Evolutionary conservation across 805 yeast species (phyloP), one percentile per base, ranked within the genome.

Genomic region (Soucietia sequanensis): DNA sequence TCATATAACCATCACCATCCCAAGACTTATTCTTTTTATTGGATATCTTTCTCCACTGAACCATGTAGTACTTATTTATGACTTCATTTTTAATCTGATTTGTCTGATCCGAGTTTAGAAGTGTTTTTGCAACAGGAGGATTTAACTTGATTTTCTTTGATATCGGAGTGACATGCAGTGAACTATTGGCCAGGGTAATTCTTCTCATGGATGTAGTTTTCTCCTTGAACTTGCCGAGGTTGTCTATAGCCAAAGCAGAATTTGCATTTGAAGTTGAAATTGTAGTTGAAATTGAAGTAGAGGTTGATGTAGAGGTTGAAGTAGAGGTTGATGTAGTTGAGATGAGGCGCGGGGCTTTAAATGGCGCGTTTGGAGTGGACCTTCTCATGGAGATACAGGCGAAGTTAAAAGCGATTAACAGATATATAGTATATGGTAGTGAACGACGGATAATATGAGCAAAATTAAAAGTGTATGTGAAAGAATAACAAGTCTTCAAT

Each of bases 1-100:
- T 47, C 11, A 83, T 62, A 22, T 62, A 58, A 0, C 96, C 98
- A 61, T 93, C 98, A 2, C 95, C 95, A 36, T 87, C 95, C 99
- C 99, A 93, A 0, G 88, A 80, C 54, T 90, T 90, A 56, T 89
- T 80, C 67, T 91, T 88, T 60, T 84, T 87, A 21, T 63, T 69
- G 0, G 91, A 68, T 27, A 70, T 69, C 55, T 87, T 88, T 22
- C 99, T 65, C 73, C 82, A 84, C 44, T 85, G 72, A 5, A 79
- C 76, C 16, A 51, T 42, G 43, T 50, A 64, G 22, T 26, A 15
- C 22, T 29, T 32, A 30, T 20, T 24, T 15, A 12, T 3, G 14
- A 9, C 23, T 14, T 21, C 15, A 23, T 9, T 13, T 10, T 6
- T 13, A 6, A 13, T 23, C 28, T 9, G 34, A 23, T 28, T 6